Base-by-base conservation (phyloP, 2,329 filamentous ascomycete genomes). In the Dactylellina leptospora region DNA sequence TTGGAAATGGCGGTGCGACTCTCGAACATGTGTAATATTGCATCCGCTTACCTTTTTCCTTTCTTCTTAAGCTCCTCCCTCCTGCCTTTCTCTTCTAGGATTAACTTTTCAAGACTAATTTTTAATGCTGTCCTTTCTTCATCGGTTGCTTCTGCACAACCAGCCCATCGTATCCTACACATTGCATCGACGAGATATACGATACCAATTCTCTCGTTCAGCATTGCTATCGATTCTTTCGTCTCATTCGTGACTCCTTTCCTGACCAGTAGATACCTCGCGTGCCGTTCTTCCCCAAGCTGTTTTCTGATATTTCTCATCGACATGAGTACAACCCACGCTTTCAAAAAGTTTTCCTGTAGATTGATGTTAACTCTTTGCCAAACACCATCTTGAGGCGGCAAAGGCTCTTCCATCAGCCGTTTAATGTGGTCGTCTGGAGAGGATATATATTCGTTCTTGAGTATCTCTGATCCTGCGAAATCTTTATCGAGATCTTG, bases 181-280 rank as follows among this genome's bases (percentile, higher is more conserved):
- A 93, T 84, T 74, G 88, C 84, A 79, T 99, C 95, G 68, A 99
- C 84, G 50, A 99, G 84, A 80, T 96, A 99, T 3, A 93, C 89
- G 81, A 97, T 97, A 36, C 93, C 93, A 30, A 97, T 93, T 80
- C 93, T 96, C 75, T 87, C 88, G 81, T 99, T 99, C 78, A 96
- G 82, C 78, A 96, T 74, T 9, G 87, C 88, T 73, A 90, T 86
- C 38, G 81, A 82, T 79, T 89, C 87, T 56, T 84, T 83, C 61
- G 89, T 85, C 59, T 85, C 85, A 61, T 83, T 83, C 1, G 84
- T 81, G 71, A 85, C 87, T 0, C 88, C 87, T 78, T 85, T 87
- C 66, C 82, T 82, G 76, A 83, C 72, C 6, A 77, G 81, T n/a
- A 88, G 87, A 78, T 85, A 89, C 75, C 81, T 82, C 74, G 88